Conservation (phyloP, 2,329 filamentous ascomycete species). For the Corniculantispora saksenae region DNA sequence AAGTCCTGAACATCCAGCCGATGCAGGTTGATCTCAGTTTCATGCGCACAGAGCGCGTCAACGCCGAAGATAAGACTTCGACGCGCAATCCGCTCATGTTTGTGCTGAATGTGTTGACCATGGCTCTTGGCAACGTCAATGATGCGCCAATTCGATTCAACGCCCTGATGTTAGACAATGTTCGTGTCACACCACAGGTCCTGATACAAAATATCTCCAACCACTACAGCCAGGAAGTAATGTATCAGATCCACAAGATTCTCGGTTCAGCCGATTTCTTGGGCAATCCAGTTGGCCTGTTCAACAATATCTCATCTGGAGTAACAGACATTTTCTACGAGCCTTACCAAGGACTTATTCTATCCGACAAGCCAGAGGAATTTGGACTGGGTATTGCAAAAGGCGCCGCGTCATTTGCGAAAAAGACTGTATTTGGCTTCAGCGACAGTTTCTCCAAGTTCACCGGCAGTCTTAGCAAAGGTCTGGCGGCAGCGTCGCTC, state of each 20-base stretch:
- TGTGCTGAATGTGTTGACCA: conserved; percentile 96
- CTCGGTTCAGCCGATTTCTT: conserved; percentile 96
- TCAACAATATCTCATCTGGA: conserved; percentile 97
- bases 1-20: conserved; percentile 92
- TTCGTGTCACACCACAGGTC: conserved; percentile 82
- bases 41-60: conserved; percentile 93
- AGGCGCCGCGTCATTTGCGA: conserved; percentile 93
- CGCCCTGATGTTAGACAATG: conserved; percentile 91
- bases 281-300: conserved; percentile 93
- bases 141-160: conserved; percentile 94
- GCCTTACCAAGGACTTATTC: conserved; percentile 95
- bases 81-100: conserved; percentile 96
- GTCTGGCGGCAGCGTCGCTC: conserved; percentile 88
- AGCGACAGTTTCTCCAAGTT: conserved; percentile 97
- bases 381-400: conserved; percentile 94
- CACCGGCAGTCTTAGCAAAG: conserved; percentile 95
- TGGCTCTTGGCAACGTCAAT: conserved; percentile 99
- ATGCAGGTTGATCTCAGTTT: conserved; percentile 98
- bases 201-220: conserved; percentile 84
- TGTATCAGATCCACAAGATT: conserved; percentile 96
- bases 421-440: conserved; percentile 97
- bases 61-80: conserved; percentile 90
- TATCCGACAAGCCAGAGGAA: conserved; percentile 93
- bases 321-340: conserved; percentile 99
- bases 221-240: conserved; percentile 94